Percentiles rank a stretch among this genome's conserved stretches.
phyloP scores from a whole-genome alignment of 1,284 basidiomycete species.

The Acaromyces ingoldii region DNA sequence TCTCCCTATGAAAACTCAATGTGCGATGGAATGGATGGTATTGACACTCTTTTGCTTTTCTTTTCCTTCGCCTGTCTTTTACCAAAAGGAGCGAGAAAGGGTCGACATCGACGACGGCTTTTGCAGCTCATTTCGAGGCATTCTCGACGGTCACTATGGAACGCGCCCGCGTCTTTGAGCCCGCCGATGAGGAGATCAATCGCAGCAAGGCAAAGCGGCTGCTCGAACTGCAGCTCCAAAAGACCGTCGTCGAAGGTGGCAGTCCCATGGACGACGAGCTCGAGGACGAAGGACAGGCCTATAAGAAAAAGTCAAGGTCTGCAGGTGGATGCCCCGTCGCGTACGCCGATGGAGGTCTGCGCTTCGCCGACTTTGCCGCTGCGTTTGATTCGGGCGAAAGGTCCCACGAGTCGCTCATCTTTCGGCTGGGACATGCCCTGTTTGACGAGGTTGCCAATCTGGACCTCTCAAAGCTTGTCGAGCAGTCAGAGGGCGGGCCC shows the following conservation, averaged over 20 bases:
- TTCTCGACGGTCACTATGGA: too few relatives aligned
- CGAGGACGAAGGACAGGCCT: neutral
- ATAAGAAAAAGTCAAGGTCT: neutral
- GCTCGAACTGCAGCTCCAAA: constrained; percentile 71
- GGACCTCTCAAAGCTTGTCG: constrained; percentile 58
- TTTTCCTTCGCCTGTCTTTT: neutral
- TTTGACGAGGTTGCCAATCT: constrained; percentile 78
- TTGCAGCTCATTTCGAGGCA: too few relatives aligned
- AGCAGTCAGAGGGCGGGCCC: neutral
- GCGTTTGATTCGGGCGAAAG: constrained; percentile 70
- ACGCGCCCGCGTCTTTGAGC: too few relatives aligned
- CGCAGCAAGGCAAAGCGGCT: too few relatives aligned
- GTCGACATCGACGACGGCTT: too few relatives aligned
- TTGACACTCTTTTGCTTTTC: neutral
- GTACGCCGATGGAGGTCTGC: constrained; percentile 58
- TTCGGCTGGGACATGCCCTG: constrained; percentile 80
- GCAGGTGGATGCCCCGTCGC: constrained; percentile 55
- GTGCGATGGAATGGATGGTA: neutral
- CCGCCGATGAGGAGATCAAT: too few relatives aligned
- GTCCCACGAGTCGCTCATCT: constrained; percentile 63
- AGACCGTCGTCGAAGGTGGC: constrained; percentile 63
- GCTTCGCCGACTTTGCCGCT: constrained; percentile 72
- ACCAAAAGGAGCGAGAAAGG: too few relatives aligned
- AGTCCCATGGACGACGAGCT: constrained; percentile 56
- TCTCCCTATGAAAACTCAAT: too few relatives aligned